These are phyloP conservation scores for Blastocystis hominis DNA, from an alignment of 352 stramenopile species.

Conservation along the genomic window DNA sequence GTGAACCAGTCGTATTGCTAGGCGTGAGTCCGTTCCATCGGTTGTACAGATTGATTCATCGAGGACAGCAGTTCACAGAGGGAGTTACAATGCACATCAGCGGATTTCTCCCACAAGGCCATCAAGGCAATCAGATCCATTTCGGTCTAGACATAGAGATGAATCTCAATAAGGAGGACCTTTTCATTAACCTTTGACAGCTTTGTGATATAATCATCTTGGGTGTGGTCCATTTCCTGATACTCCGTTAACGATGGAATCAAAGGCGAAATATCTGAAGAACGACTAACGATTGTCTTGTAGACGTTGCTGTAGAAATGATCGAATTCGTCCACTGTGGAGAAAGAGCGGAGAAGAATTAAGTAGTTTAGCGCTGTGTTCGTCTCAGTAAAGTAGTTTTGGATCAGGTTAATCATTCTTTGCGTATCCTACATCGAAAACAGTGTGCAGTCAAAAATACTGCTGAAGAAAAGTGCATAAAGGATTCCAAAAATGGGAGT, in stretches of 20 bases:
- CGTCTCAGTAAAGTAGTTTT: background rate
- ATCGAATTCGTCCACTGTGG: background rate
- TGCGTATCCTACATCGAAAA: background rate
- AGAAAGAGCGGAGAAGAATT: background rate
- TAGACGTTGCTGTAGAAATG: background rate
- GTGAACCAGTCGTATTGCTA: conserved; percentile 11
- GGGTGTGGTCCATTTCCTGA: background rate
- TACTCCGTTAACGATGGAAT: background rate
- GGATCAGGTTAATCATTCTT: background rate
- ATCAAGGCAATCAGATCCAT: background rate
- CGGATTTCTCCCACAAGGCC: background rate
- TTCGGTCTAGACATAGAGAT: background rate
- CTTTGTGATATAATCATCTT: background rate
- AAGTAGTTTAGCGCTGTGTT: background rate
- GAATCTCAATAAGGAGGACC: background rate
- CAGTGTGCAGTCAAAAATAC: background rate
- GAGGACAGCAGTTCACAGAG: background rate
- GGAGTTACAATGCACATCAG: background rate
- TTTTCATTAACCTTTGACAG: background rate
- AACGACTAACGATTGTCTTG: background rate
- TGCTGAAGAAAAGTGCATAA: background rate
- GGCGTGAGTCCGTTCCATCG: background rate
- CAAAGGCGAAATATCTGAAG: background rate
- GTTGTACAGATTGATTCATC: background rate
- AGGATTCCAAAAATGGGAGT: background rate